Percentiles rank a stretch among this genome's conserved stretches.
Conservation (phyloP, 1,139 yeast species). For the Debaryomyces coudertii region DNA sequence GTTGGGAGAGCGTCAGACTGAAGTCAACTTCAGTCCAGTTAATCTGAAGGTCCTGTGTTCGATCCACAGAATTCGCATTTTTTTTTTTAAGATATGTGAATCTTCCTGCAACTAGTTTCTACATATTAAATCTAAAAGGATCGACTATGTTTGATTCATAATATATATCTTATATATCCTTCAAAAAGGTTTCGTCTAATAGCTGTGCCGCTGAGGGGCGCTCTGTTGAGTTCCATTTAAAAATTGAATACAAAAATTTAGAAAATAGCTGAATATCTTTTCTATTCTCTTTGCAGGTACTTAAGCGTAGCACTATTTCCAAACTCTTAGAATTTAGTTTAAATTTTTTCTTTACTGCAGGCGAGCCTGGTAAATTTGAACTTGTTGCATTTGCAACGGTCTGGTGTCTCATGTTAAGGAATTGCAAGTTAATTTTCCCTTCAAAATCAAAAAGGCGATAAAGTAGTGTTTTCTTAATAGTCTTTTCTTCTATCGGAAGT, state of each 20-base stretch:
- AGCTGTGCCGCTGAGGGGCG: slow-evolving; percentile 49
- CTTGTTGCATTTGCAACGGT: slow-evolving; percentile 16
- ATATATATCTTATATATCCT: neutral
- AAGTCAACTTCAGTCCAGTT: slow-evolving; percentile 42
- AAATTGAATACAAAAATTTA: slow-evolving; percentile 40
- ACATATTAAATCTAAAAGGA: neutral
- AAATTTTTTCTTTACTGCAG: slow-evolving; percentile 26
- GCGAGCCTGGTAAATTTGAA: slow-evolving; percentile 16
- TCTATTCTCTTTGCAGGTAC: slow-evolving; percentile 29
- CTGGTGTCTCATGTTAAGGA: slow-evolving; percentile 30
- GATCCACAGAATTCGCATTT: slow-evolving; percentile 55
- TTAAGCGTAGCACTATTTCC: slow-evolving; percentile 48
- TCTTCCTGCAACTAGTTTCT: neutral
- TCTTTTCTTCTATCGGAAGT: slow-evolving; percentile 25
- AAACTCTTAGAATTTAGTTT: slow-evolving; percentile 35
- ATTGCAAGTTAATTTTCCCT: slow-evolving; percentile 40
- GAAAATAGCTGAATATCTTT: slow-evolving; percentile 21
- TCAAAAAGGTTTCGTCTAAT: slow-evolving; percentile 37
- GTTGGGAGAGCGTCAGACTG: slow-evolving; percentile 63
- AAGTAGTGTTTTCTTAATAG: slow-evolving; percentile 36
- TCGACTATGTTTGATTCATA: neutral
- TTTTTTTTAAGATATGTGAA: slow-evolving; percentile 17
- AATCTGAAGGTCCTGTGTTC: slow-evolving; percentile 61
- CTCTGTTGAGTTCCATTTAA: slow-evolving; percentile 59
- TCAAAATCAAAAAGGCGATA: slow-evolving; percentile 43